A percentile compares a stretch with the other conserved stretches of the same genome.
phyloP scores from a whole-genome alignment of 2,329 filamentous ascomycete genomes.

The Fusarium sp. region DNA sequence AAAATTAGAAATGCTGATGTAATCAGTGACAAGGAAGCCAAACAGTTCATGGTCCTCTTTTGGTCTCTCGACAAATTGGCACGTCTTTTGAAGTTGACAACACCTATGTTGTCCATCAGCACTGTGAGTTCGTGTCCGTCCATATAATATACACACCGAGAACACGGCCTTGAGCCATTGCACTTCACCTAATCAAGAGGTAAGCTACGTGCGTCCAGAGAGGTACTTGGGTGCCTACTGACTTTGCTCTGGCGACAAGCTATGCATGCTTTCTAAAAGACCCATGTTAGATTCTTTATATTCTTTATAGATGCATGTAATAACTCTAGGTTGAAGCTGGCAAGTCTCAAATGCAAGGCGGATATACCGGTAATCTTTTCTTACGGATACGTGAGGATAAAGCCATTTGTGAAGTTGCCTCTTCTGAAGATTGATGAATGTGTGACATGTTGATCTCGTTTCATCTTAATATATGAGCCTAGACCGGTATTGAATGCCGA shows the following conservation, averaged over 20 bases:
- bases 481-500: neutral
- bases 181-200: neutral
- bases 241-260: conserved; percentile 22
- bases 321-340: neutral
- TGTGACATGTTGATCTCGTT: neutral
- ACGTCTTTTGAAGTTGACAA: conserved; percentile 2
- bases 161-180: conserved; percentile 11
- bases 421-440: neutral
- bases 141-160: neutral
- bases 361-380: conserved; percentile 13
- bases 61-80: neutral
- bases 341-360: no score
- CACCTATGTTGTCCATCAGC: neutral
- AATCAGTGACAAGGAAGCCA: accelerated
- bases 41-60: conserved; percentile 16
- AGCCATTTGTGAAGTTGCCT: neutral
- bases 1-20: accelerated
- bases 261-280: neutral
- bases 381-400: conserved; percentile 1
- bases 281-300: neutral
- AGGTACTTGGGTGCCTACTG: accelerated
- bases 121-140: accelerated
- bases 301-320: neutral
- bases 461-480: neutral
- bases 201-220: accelerated